These are phyloP conservation scores for Quercus ilex DNA, from an alignment of 306 rosid genomes.

Conservation along the genomic window DNA sequence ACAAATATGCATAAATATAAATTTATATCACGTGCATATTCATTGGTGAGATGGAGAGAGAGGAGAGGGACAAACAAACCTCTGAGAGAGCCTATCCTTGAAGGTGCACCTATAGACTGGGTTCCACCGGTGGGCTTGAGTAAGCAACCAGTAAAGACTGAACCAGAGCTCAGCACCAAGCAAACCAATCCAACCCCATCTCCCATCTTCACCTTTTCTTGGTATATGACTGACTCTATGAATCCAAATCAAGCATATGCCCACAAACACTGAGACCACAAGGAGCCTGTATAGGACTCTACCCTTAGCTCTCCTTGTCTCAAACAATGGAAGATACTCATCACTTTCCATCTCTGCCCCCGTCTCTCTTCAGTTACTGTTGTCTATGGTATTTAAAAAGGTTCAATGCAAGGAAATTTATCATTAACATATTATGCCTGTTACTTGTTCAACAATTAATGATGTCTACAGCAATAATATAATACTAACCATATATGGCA, in stretches of 20 bases:
- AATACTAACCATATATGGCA: too few relatives aligned
- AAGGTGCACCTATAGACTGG: conserved; percentile 48
- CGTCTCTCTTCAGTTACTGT: background rate
- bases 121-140: conserved; percentile 69
- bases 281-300: conserved; percentile 38
- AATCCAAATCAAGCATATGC: conserved; percentile 59
- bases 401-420: background rate
- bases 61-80: conserved; percentile 28
- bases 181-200: conserved; percentile 59
- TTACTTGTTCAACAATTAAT: too few relatives aligned
- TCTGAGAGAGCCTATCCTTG: conserved; percentile 52
- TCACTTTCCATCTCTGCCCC: conserved; percentile 19
- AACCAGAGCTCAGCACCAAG: conserved; percentile 74
- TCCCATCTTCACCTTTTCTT: conserved; percentile 28
- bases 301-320: conserved; percentile 47
- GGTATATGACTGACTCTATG: conserved; percentile 50
- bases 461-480: too few relatives aligned
- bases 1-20: too few relatives aligned
- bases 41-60: background rate
- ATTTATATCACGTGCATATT: background rate
- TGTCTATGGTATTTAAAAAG: background rate
- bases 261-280: conserved; percentile 44
- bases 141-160: conserved; percentile 71
- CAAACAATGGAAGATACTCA: conserved; percentile 41
- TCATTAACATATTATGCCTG: too few relatives aligned